Evolutionary conservation across 495 filamentous ascomycete genomes (phyloP), one percentile per base, ranked within the genome.

Genomic region (Lophiotrema nucula): DNA sequence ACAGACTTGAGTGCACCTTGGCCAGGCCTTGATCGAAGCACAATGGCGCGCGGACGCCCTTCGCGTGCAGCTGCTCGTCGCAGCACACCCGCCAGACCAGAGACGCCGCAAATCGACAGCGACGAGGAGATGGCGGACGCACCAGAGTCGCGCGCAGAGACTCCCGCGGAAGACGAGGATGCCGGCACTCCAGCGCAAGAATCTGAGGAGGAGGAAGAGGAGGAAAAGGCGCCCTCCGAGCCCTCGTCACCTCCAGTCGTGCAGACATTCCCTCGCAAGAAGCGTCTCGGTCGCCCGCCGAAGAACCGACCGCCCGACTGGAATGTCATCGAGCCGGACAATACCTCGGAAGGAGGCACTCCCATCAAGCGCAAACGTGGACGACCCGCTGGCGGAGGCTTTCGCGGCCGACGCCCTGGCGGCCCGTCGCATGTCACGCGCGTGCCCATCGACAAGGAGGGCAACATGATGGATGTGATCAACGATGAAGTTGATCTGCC

Each of bases 401-500:
- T 83, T 37, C 75, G 86, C 51, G 86, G 86, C 74, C 76, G 78
- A 28, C 82, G 86, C 45, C 81, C 88, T 47, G 88, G 88, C 33
- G 88, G 87, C 2, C 85, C 89, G 18, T 85, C 81, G 12, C 88
- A 93, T 64, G 74, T 83, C 18, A 88, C 86, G 0, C 83, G 91
- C 56, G 88, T 96, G 26, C 86, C 89, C 1, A 82, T 96, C 53
- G 93, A 97, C 72, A 96, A 96, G 67, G 92, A 97, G 65, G 93
- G 93, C 22, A 96, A 91, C 47, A 86, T 88, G 74, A 83, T 95
- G 75, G 87, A 90, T 69, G 92, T 98, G 47, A 80, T 91, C 19
- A 79, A 95, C 65, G 93, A 98, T 66, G 93, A 98, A 74, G 86
- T 96, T 26, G 87, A 84, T 12, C 76, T 97, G 35, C 89, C 93